phyloP scores from a whole-genome alignment of 805 yeast genomes.

The Isabelozyma pseudorhagii region DNA sequence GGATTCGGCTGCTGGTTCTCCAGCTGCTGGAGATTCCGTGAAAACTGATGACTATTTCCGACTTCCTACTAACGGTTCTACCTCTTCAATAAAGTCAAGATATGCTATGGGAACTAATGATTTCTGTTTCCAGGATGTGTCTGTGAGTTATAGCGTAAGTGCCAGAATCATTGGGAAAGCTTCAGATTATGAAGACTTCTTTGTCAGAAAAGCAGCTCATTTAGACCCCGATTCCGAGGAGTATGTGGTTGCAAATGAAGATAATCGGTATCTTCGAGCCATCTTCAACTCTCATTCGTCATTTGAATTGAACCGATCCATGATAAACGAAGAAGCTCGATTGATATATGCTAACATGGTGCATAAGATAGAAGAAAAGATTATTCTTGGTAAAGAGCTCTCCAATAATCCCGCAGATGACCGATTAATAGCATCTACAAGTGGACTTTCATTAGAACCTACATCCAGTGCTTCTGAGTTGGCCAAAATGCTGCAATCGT shows the following conservation, averaged over 20 bases:
- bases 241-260: constrained; percentile 29
- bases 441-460: constrained; percentile 8
- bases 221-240: constrained; percentile 18
- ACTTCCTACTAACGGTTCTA: not conserved
- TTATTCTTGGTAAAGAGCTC: constrained; percentile 23
- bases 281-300: constrained; percentile 19
- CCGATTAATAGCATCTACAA: constrained; percentile 1
- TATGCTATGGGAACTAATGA: constrained; percentile 14
- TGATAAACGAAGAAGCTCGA: constrained; percentile 32
- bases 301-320: constrained; percentile 24
- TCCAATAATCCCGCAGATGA: constrained; percentile 6
- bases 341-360: constrained; percentile 28
- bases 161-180: constrained; percentile 38
- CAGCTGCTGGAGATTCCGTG: not conserved
- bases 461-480: constrained; percentile 21
- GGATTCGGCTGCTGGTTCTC: not conserved
- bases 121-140: constrained; percentile 25
- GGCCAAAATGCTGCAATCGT: constrained; percentile 27
- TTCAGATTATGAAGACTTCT: constrained; percentile 20
- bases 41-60: not conserved
- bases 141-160: constrained; percentile 30
- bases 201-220: constrained; percentile 9
- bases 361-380: constrained; percentile 22
- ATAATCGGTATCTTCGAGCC: constrained; percentile 20
- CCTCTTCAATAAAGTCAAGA: not conserved